phyloP scores from a whole-genome alignment of 441 rosid genomes.

The Bocquillonia castaneifolia region DNA sequence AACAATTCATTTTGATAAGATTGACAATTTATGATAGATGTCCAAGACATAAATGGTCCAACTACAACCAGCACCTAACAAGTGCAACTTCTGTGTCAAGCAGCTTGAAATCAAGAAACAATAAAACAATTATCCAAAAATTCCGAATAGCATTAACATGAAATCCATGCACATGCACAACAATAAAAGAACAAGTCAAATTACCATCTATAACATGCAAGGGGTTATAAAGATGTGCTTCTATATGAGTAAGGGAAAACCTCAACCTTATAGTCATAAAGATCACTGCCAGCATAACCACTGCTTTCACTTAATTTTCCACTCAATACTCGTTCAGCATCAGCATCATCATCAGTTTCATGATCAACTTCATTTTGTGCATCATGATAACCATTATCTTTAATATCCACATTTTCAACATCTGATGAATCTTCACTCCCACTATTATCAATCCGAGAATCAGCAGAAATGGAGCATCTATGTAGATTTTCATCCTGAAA shows the following conservation, averaged over 20 bases:
- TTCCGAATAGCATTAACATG: not conserved
- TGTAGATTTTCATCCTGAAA: conserved; percentile 90
- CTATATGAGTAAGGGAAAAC: conserved; percentile 29
- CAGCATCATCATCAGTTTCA: conserved; percentile 73
- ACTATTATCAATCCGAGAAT: conserved; percentile 83
- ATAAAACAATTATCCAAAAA: not conserved
- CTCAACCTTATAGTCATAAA: conserved; percentile 95
- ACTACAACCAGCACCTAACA: not conserved
- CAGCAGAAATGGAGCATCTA: conserved; percentile 90
- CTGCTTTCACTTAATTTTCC: conserved; percentile 97
- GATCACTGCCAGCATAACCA: conserved; percentile 79
- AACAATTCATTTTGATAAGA: not conserved
- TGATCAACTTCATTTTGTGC: conserved; percentile 85
- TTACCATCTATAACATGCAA: not conserved
- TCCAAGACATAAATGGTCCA: not conserved
- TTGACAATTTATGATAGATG: not conserved
- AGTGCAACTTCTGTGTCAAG: not conserved
- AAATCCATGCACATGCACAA: not conserved
- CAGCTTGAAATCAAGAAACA: not conserved
- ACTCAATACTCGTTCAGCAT: conserved; percentile 58
- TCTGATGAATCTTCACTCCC: conserved; percentile 90
- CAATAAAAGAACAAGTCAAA: not conserved
- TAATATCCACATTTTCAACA: conserved; percentile 67
- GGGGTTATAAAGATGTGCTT: not conserved
- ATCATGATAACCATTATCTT: conserved; percentile 74